Evolutionary conservation across 441 rosid genomes (phyloP), one percentile per base, ranked within the genome.

Genomic region (Mallotus japonicus): DNA sequence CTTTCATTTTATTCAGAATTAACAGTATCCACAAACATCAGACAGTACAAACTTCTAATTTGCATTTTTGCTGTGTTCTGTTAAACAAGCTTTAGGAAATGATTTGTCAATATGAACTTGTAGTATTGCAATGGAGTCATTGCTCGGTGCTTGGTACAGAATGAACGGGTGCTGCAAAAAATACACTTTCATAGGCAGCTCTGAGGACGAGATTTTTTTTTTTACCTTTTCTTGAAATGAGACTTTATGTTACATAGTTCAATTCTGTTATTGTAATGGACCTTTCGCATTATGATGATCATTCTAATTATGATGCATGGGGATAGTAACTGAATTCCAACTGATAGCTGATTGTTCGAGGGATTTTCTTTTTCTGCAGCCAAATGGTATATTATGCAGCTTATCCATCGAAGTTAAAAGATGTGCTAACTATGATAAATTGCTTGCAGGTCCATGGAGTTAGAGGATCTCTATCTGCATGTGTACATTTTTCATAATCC

Each of bases 381-480:
- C 3, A 10, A 55, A 40, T 49, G 9, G 17, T 58, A 49, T 42
- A 47, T 57, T 5, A 8, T 50, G 28, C 51, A 20, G 19, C 69
- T 53, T 54, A 19, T 51, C 19, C 19, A 59, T 65, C 34, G 10
- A 13, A 58, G 10, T 14, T 17, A 28, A 24, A 16, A 24, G 5
- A 40, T 6, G 0, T 0, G 51, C 50, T 59, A 55, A 59, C 42
- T 40, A 15, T 2, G 17, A n/a, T 24, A n/a, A 57, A 2, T 42
- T 62, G 12, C 65, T 67, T 75, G 81, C 88, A 85, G 87, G 79
- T 73, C 17, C 70, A 20, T 10, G 64, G 73, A 65, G 32, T 60
- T 19, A 62, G 66, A 59, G 37, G 57, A 17, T 66, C 65, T 69
- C 12, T 51, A 6, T 51, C 49, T 22, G 16, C 73, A 42, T 55